Conservation (phyloP, 768 basidiomycete genomes). For the Rhodotorula paludigena region DNA sequence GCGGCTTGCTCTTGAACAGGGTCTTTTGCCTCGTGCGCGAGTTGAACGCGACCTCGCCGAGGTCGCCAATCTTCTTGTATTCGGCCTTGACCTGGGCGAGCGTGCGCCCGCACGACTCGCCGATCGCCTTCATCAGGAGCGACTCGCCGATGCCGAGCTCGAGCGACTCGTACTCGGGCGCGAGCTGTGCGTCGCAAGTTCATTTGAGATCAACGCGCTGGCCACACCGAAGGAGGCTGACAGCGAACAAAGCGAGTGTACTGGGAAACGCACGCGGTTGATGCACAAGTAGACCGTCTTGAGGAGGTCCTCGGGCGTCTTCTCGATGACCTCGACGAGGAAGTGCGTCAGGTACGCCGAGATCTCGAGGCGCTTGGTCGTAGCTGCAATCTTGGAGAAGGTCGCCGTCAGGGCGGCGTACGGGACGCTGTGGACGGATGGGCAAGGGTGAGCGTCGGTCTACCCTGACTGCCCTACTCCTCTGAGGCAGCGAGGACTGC, state of each 20-base stretch:
- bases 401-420: slow-evolving; percentile 86
- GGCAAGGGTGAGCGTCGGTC: background rate
- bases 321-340: slow-evolving; percentile 78
- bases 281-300: slow-evolving; percentile 94
- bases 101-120: slow-evolving; percentile 87
- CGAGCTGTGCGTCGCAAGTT: slow-evolving; percentile 58
- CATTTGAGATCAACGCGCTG: too few relatives aligned
- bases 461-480: too few relatives aligned
- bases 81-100: slow-evolving; percentile 77
- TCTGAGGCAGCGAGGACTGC: too few relatives aligned
- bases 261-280: slow-evolving; percentile 64
- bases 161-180: slow-evolving; percentile 89
- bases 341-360: slow-evolving; percentile 81
- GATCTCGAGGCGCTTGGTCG: slow-evolving; percentile 93
- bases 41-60: slow-evolving; percentile 95
- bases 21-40: slow-evolving; percentile 63
- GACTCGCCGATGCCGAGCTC: slow-evolving; percentile 96
- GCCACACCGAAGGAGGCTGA: too few relatives aligned
- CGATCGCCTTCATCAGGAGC: slow-evolving; percentile 88
- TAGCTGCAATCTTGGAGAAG: slow-evolving; percentile 83
- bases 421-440: slow-evolving; percentile 65
- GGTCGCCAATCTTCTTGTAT: slow-evolving; percentile 87
- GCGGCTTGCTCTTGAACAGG: slow-evolving; percentile 84
- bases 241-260: background rate
- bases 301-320: slow-evolving; percentile 71